Percentiles rank a stretch among this genome's conserved stretches.
Evolutionary conservation across 176 grass and related monocot genomes (phyloP).

Genomic region (sorghum (Sorghum bicolor)): Sorghum_bicolor_NCBIv3 NC_012873.2:61269501-61270000

Average conservation of each 20-base stretch:
- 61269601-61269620: slow-evolving; percentile 62
- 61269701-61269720: slow-evolving; percentile 89
- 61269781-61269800: slow-evolving; percentile 71
- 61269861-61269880: slow-evolving; percentile 70
- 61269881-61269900: slow-evolving; percentile 65
- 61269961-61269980: slow-evolving; percentile 73
- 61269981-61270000: slow-evolving; percentile 43
- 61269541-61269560: slow-evolving; percentile 95
- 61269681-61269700: slow-evolving; percentile 80
- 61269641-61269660: slow-evolving; percentile 72
- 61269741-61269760: slow-evolving; percentile 75
- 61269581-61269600: slow-evolving; percentile 55
- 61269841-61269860: slow-evolving; percentile 63
- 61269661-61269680: slow-evolving; percentile 92
- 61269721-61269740: slow-evolving; percentile 51
- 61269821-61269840: slow-evolving; percentile 67
- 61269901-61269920: slow-evolving; percentile 65
- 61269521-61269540: slow-evolving; percentile 59
- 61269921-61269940: slow-evolving; percentile 68
- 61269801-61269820: slow-evolving; percentile 68
- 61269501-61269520: slow-evolving; percentile 88
- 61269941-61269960: slow-evolving; percentile 80
- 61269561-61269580: slow-evolving; percentile 75
- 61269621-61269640: slow-evolving; percentile 65
- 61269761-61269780: slow-evolving; percentile 83